Conservation (phyloP, 2,329 filamentous ascomycete genomes). For the Ophiostoma himal-ulmi region DNA sequence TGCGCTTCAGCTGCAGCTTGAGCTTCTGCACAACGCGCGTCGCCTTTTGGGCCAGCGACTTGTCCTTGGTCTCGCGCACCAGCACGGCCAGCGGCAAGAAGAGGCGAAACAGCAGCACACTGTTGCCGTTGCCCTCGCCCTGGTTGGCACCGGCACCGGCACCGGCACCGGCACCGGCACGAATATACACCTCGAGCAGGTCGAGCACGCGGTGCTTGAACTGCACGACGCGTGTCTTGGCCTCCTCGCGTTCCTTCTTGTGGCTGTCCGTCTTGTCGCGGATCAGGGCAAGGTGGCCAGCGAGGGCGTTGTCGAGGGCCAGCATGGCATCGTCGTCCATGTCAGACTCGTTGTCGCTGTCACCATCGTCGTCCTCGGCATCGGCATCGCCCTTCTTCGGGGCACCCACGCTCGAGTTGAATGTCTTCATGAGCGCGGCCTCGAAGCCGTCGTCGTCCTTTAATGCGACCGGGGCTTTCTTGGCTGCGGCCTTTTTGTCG, state of each 20-base stretch:
- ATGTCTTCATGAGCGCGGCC: conserved; percentile 67
- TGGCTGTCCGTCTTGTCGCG: conserved; percentile 61
- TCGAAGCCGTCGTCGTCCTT: conserved; percentile 45
- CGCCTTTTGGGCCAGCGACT: conserved; percentile 68
- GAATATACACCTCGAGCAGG: conserved; percentile 76
- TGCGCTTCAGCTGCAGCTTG: conserved; percentile 61
- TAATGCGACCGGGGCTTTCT: not conserved
- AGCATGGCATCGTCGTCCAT: conserved; percentile 98
- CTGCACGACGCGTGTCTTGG: conserved; percentile 81
- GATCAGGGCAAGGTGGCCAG: conserved; percentile 72
- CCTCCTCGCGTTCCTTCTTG: conserved; percentile 80
- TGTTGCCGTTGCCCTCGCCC: conserved; percentile 27
- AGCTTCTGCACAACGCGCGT: conserved; percentile 66
- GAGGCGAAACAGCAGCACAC: conserved; percentile 57
- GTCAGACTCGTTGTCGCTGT: conserved; percentile 60
- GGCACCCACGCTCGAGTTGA: conserved; percentile 35
- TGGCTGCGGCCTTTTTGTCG: conserved; percentile 34
- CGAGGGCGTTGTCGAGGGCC: conserved; percentile 73
- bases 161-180: conserved; percentile 53
- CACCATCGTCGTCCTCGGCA: conserved; percentile 48
- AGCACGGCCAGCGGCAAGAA: conserved; percentile 72
- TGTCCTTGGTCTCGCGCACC: conserved; percentile 68
- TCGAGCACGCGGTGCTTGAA: conserved; percentile 95
- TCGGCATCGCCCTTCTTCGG: conserved; percentile 51
- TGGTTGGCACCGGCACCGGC: conserved; percentile 53